Evolutionary conservation across 2,329 filamentous ascomycete genomes (phyloP).

Genomic region (Pochonia chlamydosporia): DNA sequence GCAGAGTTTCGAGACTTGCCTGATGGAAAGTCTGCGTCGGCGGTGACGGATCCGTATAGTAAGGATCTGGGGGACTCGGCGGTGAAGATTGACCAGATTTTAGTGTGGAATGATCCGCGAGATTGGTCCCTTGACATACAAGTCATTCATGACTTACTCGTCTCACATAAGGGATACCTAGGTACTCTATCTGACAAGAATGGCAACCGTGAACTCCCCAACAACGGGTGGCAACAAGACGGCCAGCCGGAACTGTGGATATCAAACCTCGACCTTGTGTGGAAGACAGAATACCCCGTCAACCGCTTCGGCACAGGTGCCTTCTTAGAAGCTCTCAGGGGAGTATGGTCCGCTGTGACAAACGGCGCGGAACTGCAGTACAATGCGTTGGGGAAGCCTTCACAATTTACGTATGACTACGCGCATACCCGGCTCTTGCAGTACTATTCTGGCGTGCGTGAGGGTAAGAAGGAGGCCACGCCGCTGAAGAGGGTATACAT

Average conservation of each 20-base stretch:
- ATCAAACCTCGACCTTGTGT: conserved; percentile 84
- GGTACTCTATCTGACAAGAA: conserved; percentile 76
- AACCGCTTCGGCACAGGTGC: conserved; percentile 88
- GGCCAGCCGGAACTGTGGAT: conserved; percentile 79
- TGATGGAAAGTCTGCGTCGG: conserved; percentile 25
- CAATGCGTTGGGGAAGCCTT: conserved; percentile 78
- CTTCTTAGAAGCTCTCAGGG: conserved; percentile 75
- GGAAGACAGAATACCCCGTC: conserved; percentile 79
- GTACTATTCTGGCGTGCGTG: conserved; percentile 21
- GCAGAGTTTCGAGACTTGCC: conserved; percentile 22
- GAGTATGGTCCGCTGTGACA: conserved; percentile 71
- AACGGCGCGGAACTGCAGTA: conserved; percentile 54
- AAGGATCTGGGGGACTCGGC: conserved; percentile 30
- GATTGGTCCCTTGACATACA: conserved; percentile 93
- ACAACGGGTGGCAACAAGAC: conserved; percentile 76
- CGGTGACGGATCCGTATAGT: conserved; percentile 25
- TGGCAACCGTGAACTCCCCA: conserved; percentile 55
- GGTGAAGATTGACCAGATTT: conserved; percentile 80
- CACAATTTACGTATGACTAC: conserved; percentile 70
- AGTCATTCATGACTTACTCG: conserved; percentile 74
- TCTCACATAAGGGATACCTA: conserved; percentile 71
- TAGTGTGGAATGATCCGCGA: conserved; percentile 92
- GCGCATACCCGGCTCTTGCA: conserved; percentile 67
- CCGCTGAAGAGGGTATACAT: conserved; percentile 79
- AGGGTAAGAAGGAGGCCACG: conserved; percentile 40